Conservation (phyloP, 129 eudicot genomes). For the Tagetes erecta region DNA sequence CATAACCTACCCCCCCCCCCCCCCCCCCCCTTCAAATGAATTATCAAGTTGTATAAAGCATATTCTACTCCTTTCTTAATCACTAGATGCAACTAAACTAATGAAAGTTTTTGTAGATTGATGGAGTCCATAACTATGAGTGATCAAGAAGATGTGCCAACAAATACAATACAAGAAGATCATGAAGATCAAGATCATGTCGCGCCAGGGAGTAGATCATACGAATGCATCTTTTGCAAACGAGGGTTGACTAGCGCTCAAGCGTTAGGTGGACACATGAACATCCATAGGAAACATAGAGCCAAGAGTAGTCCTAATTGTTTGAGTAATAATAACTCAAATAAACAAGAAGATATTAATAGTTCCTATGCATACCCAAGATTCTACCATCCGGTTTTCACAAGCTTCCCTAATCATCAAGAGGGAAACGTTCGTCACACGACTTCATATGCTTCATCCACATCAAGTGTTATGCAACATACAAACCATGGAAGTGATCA, state of each 20-base stretch:
- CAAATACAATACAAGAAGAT: slow-evolving; percentile 45
- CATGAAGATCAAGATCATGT: slow-evolving; percentile 29
- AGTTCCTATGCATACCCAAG: slow-evolving; percentile 32
- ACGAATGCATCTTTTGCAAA: slow-evolving; percentile 80
- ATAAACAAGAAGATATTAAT: slow-evolving; percentile 30
- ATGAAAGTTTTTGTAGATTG: not conserved
- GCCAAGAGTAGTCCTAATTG: slow-evolving; percentile 37
- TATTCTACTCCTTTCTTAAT: slow-evolving; percentile 26
- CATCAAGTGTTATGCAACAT: slow-evolving; percentile 20
- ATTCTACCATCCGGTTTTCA: slow-evolving; percentile 42
- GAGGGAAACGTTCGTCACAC: slow-evolving; percentile 14
- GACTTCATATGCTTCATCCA: slow-evolving; percentile 31
- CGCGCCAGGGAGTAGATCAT: slow-evolving; percentile 43
- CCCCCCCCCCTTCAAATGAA: not conserved
- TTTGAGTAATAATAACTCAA: slow-evolving; percentile 23
- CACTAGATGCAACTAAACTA: slow-evolving; percentile 4
- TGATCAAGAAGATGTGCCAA: slow-evolving; percentile 29
- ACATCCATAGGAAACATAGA: slow-evolving; percentile 77
- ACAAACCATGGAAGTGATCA: slow-evolving; percentile 14
- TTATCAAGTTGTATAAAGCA: not conserved
- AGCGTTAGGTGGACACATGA: slow-evolving; percentile 91
- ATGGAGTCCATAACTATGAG: slow-evolving; percentile 37
- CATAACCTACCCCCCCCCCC: too few species aligned
- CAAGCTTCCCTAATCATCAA: slow-evolving; percentile 39
- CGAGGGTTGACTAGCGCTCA: slow-evolving; percentile 84